Percentiles rank a stretch among this genome's conserved stretches.
Evolutionary conservation across 305 asterid species (phyloP).

Genomic region (Petunia hybrid): DNA sequence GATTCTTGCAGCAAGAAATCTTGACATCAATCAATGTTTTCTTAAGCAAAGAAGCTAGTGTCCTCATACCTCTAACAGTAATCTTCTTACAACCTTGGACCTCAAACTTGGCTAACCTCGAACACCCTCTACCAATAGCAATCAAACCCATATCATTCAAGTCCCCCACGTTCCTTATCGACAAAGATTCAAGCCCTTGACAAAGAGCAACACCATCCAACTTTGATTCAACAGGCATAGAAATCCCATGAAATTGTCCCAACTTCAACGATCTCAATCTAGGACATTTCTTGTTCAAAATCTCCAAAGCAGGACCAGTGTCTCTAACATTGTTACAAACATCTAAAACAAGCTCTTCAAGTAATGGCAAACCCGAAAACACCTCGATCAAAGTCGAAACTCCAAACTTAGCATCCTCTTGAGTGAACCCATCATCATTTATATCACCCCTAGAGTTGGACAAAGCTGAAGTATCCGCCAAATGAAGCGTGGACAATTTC

Average conservation of each 20-base stretch:
- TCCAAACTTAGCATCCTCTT: conserved; percentile 65
- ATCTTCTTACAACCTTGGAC: conserved; percentile 76
- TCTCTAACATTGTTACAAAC: conserved; percentile 72
- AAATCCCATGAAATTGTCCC: conserved; percentile 84
- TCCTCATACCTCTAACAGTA: conserved; percentile 78
- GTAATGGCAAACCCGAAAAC: conserved; percentile 70
- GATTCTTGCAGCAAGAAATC: conserved; percentile 81
- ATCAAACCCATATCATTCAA: conserved; percentile 85
- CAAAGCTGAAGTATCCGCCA: conserved; percentile 76
- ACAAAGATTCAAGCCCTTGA: conserved; percentile 67
- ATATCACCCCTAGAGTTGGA: conserved; percentile 59
- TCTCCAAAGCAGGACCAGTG: conserved; percentile 82
- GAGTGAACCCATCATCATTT: conserved; percentile 56
- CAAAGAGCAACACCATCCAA: conserved; percentile 85
- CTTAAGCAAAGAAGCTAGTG: conserved; percentile 64
- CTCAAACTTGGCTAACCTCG: conserved; percentile 70
- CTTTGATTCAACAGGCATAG: conserved; percentile 69
- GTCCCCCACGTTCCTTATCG: conserved; percentile 75
- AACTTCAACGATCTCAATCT: conserved; percentile 68
- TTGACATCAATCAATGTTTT: conserved; percentile 70
- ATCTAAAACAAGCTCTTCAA: conserved; percentile 77
- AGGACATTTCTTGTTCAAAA: conserved; percentile 69
- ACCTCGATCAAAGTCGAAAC: conserved; percentile 77
- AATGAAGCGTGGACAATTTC: conserved; percentile 64
- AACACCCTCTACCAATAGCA: conserved; percentile 88